Conservation (phyloP, 2,329 filamentous ascomycete genomes). For the Fusarium illudens region DNA sequence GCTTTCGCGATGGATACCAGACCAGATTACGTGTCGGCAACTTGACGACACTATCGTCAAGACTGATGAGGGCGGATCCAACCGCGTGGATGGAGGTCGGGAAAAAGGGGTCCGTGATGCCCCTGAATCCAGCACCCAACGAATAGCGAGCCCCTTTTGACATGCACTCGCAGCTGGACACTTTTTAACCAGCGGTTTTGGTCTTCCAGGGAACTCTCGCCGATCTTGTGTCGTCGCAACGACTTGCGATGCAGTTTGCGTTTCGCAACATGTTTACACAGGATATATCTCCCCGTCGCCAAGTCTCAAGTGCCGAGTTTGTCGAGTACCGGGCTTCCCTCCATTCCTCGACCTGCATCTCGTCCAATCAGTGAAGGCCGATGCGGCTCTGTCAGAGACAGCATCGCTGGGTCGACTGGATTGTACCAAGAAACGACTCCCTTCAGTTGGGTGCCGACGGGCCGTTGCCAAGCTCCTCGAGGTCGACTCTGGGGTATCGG, state of each 20-base stretch:
- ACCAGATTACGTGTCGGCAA: slow-evolving; percentile 30
- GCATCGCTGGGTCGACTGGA: background rate
- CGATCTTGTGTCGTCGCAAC: slow-evolving; percentile 16
- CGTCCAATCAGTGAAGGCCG: background rate
- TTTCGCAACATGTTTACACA: slow-evolving; percentile 12
- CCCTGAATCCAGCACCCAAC: slow-evolving; percentile 8
- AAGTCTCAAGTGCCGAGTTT: slow-evolving; percentile 17
- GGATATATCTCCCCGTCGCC: background rate
- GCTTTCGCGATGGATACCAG: slow-evolving; percentile 21
- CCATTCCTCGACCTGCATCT: background rate
- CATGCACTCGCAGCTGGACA: slow-evolving; percentile 2
- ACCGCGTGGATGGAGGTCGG: background rate
- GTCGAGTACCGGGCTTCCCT: background rate
- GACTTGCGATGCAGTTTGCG: slow-evolving; percentile 16
- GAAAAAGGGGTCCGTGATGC: slow-evolving; percentile 18
- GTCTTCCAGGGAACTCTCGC: background rate
- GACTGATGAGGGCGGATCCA: background rate
- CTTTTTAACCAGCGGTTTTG: background rate
- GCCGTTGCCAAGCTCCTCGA: background rate
- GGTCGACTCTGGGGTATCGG: background rate
- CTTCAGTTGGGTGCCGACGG: background rate
- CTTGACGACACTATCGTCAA: background rate
- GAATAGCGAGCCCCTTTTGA: slow-evolving; percentile 2
- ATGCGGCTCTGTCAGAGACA: background rate
- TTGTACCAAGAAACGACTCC: background rate